These are phyloP conservation scores for Biancaea sappan DNA, from an alignment of 306 rosid genomes.

Conservation along the genomic window DNA sequence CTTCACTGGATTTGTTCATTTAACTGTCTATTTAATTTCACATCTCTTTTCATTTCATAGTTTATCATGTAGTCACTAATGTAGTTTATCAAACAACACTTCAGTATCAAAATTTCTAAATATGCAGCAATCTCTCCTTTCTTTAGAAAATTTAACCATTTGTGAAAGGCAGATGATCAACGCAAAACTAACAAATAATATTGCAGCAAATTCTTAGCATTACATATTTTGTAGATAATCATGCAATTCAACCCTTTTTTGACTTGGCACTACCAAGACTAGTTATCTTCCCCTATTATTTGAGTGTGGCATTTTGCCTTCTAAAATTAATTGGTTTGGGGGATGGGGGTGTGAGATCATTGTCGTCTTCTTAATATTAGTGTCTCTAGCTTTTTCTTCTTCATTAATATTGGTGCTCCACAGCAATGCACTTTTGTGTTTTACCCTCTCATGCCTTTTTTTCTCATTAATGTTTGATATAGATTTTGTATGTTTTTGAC, in stretches of 20 bases:
- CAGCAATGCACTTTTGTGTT: background rate
- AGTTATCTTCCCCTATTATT: background rate
- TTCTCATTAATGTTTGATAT: background rate
- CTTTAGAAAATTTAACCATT: constrained; percentile 5
- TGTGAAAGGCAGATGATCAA: constrained; percentile 15
- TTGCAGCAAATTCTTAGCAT: constrained; percentile 18
- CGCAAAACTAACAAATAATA: constrained; percentile 15
- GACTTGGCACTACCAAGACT: constrained; percentile 8
- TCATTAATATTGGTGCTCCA: background rate
- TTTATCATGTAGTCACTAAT: background rate
- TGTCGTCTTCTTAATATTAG: background rate
- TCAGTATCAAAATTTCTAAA: background rate
- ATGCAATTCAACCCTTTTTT: constrained; percentile 1
- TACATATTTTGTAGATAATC: background rate
- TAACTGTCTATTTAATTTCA: background rate
- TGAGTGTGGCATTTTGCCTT: constrained; percentile 12
- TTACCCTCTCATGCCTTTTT: background rate
- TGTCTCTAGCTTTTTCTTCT: constrained; percentile 1
- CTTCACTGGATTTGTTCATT: background rate
- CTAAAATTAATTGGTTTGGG: background rate
- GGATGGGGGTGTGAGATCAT: too few relatives aligned
- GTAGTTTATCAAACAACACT: background rate
- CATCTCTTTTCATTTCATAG: background rate
- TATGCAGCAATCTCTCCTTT: background rate
- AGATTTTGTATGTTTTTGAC: constrained; percentile 9